Evolutionary conservation across 371 early-diverging fungal genomes (phyloP), one percentile per base, ranked within the genome.

Genomic region (Mucor velutinosus): DNA sequence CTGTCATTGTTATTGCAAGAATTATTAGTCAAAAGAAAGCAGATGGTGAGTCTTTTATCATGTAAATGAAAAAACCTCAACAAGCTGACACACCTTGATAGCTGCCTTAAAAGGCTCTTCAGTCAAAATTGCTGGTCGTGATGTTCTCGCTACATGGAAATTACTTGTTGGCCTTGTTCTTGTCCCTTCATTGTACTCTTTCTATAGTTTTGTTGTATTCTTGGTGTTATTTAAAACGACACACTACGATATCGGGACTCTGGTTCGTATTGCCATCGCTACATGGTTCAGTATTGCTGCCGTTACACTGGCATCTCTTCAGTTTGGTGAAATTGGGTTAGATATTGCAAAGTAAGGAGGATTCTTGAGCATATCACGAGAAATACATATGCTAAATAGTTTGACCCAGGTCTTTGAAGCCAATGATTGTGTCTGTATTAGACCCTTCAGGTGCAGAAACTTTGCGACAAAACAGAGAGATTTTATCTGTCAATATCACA

Each of bases 111-210:
- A 87, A 1, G 87, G 85, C 8, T 95, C 95, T 10, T 89, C 90
- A 8, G 96, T 97, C 59, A 97, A 97, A 75, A 86, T 97, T 63
- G 89, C 88, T 32, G 98, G 94, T 29, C 86, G 89, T 25, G 98
- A 97, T 75, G 97, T 97, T 1, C 78, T 97, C 19, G 93, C 95
- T 4, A 95, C 97, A 4, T 97, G 97, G 98, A 97, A 97, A 73
- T 79, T 95, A 0, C 75, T 95, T 17, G 87, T 92, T 15, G 88
- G 89, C 27, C 71, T 94, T 41, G 91, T 84, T 12, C 77, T 94
- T 19, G 76, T 90, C 49, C 95, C 97, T 27, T 66, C 85, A 2
- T 74, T 93, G 0, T 70, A 70, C 35, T 39, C 61, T 14, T 70
- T 70, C 14, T 70, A 70, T 23, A 70, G 66, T 30, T 17, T 61